Evolutionary conservation across 1,284 basidiomycete genomes (phyloP).

Genomic region (Leccinum subrobustum): DNA sequence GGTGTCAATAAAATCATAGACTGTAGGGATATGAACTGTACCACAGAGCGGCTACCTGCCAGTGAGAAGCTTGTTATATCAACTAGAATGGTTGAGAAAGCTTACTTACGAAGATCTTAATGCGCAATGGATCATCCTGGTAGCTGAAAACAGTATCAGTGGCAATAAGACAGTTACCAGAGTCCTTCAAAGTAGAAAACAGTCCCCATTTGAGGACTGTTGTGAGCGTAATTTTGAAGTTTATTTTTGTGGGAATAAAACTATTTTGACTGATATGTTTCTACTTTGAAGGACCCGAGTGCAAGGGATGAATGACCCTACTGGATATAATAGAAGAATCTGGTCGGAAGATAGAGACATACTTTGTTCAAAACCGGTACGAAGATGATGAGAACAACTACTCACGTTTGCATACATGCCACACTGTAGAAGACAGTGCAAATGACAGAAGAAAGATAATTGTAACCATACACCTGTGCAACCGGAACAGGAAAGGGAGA

Average conservation of each 20-base stretch:
- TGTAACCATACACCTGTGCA: too few relatives aligned
- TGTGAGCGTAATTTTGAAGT: too few relatives aligned
- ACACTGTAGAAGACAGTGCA: too few relatives aligned
- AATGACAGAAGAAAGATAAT: too few relatives aligned
- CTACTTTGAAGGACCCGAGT: too few relatives aligned
- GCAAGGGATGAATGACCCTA: neutral
- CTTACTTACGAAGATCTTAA: conserved; percentile 6
- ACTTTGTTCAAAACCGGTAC: neutral
- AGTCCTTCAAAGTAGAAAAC: too few relatives aligned
- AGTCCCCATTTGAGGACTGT: too few relatives aligned
- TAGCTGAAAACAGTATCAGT: neutral
- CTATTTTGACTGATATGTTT: too few relatives aligned
- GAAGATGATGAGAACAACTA: neutral
- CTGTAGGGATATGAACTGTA: neutral
- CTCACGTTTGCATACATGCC: neutral
- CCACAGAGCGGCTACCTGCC: conserved; percentile 4
- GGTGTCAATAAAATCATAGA: neutral
- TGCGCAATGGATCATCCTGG: neutral
- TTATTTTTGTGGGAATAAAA: too few relatives aligned
- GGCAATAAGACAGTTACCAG: too few relatives aligned
- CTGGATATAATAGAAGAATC: neutral
- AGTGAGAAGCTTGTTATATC: neutral
- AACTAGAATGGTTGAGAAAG: neutral
- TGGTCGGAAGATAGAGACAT: neutral
- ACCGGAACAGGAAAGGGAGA: too few relatives aligned